A percentile compares a stretch with the other conserved stretches of the same genome.
Evolutionary conservation across 1,284 basidiomycete species (phyloP).

Genomic region (Ceraceosorus bombacis): DNA sequence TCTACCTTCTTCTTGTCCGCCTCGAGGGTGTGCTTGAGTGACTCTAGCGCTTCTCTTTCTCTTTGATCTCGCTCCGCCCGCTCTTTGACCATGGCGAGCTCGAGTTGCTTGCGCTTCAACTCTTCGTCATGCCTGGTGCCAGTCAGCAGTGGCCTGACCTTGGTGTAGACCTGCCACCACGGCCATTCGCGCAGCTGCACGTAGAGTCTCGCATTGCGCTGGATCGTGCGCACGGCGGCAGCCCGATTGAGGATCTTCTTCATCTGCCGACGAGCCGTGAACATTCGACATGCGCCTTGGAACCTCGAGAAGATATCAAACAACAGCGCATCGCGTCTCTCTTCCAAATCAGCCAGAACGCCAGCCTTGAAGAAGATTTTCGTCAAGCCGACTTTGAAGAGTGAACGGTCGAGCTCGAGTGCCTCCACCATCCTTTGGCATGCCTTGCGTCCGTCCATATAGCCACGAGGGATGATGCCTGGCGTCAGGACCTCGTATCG

Average conservation of each 20-base stretch:
- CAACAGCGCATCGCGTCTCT: constrained; percentile 75
- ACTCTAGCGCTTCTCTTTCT: constrained; percentile 36
- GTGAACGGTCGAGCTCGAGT: constrained; percentile 73
- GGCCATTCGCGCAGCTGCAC: constrained; percentile 79
- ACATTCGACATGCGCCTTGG: constrained; percentile 78
- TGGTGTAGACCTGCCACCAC: constrained; percentile 98
- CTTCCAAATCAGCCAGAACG: constrained; percentile 94
- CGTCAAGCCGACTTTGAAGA: constrained; percentile 86
- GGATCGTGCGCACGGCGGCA: constrained; percentile 81
- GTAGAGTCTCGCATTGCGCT: constrained; percentile 86
- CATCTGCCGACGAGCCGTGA: constrained; percentile 78
- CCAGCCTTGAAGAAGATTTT: constrained; percentile 99
- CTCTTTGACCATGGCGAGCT: constrained; percentile 59
- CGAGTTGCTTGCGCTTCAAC: constrained; percentile 76
- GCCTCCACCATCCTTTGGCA: constrained; percentile 86
- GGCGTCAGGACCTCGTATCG: constrained; percentile 94
- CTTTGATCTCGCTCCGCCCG: constrained; percentile 42
- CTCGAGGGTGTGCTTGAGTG: constrained; percentile 36
- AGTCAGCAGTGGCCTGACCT: constrained; percentile 78
- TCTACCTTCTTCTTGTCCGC: constrained; percentile 55
- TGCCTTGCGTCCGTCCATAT: constrained; percentile 94
- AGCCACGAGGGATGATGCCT: constrained; percentile 80
- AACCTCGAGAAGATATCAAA: constrained; percentile 83
- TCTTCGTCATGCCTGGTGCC: constrained; percentile 91
- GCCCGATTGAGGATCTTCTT: constrained; percentile 92